Conservation (phyloP, 1,139 yeast genomes). For the Komagataea norvegica region DNA sequence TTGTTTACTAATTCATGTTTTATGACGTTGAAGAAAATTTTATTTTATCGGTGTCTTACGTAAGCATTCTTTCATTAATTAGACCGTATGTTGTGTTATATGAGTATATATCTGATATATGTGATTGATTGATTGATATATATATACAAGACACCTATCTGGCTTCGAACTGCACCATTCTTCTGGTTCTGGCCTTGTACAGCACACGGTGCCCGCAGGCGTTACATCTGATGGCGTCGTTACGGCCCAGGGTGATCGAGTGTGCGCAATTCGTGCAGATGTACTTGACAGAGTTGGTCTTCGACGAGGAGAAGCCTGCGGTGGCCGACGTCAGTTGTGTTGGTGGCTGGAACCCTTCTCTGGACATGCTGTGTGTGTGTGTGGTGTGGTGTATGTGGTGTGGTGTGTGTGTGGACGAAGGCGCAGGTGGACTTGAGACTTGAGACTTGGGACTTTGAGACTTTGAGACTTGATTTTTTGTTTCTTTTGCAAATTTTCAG, state of each 20-base stretch:
- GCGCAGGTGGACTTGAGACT: no score
- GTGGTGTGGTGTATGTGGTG: neutral
- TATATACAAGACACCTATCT: constrained; percentile 15
- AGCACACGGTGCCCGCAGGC: constrained; percentile 98
- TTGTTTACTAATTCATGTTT: constrained; percentile 9
- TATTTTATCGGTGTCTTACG: neutral
- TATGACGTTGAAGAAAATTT: constrained; percentile 8
- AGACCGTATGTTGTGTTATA: no score
- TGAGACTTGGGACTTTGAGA: no score
- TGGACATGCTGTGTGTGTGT: constrained; percentile 40
- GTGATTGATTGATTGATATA: no score
- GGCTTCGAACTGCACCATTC: constrained; percentile 55
- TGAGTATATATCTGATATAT: neutral
- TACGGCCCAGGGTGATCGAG: constrained; percentile 79
- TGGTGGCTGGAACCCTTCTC: constrained; percentile 95
- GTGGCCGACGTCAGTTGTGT: constrained; percentile 70
- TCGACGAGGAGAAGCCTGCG: constrained; percentile 60
- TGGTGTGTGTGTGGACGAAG: no score
- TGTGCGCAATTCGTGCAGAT: constrained; percentile 97
- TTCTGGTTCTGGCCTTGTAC: constrained; percentile 93
- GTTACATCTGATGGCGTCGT: constrained; percentile 96
- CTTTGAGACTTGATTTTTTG: neutral
- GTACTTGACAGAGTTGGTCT: constrained; percentile 84
- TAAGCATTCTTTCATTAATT: neutral
- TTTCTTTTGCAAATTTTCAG: neutral